These are phyloP conservation scores for Trichoderma koningii DNA, from an alignment of 2,329 filamentous ascomycete genomes.

Conservation along the genomic window DNA sequence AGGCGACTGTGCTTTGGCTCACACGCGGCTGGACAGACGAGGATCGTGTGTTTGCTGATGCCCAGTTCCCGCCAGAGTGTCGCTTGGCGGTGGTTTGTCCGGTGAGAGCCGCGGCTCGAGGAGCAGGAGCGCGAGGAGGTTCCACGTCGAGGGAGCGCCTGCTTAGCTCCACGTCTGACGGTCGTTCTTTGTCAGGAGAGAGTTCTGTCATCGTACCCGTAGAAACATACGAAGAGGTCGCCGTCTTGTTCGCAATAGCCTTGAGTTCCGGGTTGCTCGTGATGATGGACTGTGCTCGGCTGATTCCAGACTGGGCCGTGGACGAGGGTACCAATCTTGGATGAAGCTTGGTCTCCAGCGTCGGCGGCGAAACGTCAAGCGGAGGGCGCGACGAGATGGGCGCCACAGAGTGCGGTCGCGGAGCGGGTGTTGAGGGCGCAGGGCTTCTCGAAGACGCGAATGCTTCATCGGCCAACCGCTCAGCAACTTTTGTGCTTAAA, in stretches of 20 bases:
- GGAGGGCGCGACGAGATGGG: slow-evolving; percentile 30
- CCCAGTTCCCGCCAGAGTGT: slow-evolving; percentile 19
- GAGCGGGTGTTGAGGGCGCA: slow-evolving; percentile 30
- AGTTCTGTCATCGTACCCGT: slow-evolving; percentile 59
- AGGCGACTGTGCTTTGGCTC: slow-evolving; percentile 26
- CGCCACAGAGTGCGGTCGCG: slow-evolving; percentile 39
- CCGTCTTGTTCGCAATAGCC: slow-evolving; percentile 53
- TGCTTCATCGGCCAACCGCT: slow-evolving; percentile 80
- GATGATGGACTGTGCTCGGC: slow-evolving; percentile 65
- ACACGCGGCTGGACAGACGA: slow-evolving; percentile 33
- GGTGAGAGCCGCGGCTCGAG: slow-evolving; percentile 1
- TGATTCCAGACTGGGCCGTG: slow-evolving; percentile 52
- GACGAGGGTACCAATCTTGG: slow-evolving; percentile 47
- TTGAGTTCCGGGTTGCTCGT: slow-evolving; percentile 63
- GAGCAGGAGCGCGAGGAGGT: neutral
- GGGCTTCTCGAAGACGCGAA: slow-evolving; percentile 58
- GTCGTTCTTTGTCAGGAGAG: slow-evolving; percentile 16
- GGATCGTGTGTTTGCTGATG: slow-evolving; percentile 16
- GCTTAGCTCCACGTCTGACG: slow-evolving; percentile 5
- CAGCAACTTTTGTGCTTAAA: slow-evolving; percentile 67
- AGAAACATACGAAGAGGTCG: slow-evolving; percentile 49
- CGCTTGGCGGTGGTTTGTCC: slow-evolving; percentile 21
- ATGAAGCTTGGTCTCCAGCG: slow-evolving; percentile 36
- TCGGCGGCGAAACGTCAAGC: slow-evolving; percentile 29
- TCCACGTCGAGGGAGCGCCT: slow-evolving; percentile 18